Evolutionary conservation across 2,329 filamentous ascomycete genomes (phyloP).

Genomic region (Epichloe coenophiala): DNA sequence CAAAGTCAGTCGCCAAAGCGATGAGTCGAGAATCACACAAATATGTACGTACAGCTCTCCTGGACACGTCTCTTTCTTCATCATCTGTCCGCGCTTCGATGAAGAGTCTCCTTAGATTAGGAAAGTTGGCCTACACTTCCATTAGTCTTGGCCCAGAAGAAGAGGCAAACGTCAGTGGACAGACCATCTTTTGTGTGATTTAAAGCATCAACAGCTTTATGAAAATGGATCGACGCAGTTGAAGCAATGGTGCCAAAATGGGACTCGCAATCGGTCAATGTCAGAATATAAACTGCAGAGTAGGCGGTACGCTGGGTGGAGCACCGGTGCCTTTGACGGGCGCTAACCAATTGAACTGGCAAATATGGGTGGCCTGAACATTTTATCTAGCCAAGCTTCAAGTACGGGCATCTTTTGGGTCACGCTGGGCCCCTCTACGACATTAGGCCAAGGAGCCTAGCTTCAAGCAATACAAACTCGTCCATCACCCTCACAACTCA

Average conservation of each 20-base stretch:
- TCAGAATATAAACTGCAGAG: too few relatives aligned
- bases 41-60: conserved; percentile 60
- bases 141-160: not conserved
- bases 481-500: not conserved
- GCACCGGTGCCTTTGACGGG: not conserved
- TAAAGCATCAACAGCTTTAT: too few relatives aligned
- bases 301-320: not conserved
- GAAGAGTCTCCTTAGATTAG: conserved; percentile 90
- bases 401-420: not conserved
- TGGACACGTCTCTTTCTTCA: conserved; percentile 87
- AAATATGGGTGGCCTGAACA: not conserved
- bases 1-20: conserved; percentile 2
- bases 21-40: not conserved
- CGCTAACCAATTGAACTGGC: not conserved
- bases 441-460: not conserved
- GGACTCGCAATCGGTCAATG: not conserved
- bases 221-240: too few relatives aligned
- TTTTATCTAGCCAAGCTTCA: not conserved
- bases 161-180: not conserved
- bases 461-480: not conserved
- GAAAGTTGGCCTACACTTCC: conserved; percentile 56
- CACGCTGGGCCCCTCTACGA: not conserved
- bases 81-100: conserved; percentile 86
- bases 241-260: too few relatives aligned
- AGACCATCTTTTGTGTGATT: not conserved